Evolutionary conservation across 371 early-diverging fungal genomes (phyloP).

Genomic region (Lichtheimia hyalospora): DNA sequence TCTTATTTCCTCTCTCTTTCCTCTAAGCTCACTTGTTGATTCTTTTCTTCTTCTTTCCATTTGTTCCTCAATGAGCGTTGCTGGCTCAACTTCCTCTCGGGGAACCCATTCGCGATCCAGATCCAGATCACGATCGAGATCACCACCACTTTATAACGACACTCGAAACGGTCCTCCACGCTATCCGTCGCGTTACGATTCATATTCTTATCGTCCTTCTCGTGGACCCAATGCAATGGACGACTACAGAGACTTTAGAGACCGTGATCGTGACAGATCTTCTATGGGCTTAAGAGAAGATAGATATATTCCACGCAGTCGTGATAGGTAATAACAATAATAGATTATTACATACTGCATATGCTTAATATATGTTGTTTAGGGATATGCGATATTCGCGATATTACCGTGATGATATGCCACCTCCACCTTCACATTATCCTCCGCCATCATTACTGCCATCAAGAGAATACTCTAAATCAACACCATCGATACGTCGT

Average conservation of each 20-base stretch:
- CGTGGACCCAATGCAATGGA: slow-evolving; percentile 41
- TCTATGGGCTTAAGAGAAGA: slow-evolving; percentile 40
- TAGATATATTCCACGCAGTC: slow-evolving; percentile 33
- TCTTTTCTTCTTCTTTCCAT: too few species aligned
- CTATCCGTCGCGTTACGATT: slow-evolving; percentile 40
- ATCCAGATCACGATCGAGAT: slow-evolving; percentile 39
- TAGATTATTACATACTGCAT: too few species aligned
- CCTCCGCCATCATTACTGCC: slow-evolving; percentile 22
- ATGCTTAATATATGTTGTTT: background rate
- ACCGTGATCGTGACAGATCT: slow-evolving; percentile 49
- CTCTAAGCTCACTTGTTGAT: too few species aligned
- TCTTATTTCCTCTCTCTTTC: too few species aligned
- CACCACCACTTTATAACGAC: slow-evolving; percentile 46
- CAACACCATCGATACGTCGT: slow-evolving; percentile 24
- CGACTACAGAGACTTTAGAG: slow-evolving; percentile 51
- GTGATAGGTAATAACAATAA: slow-evolving; percentile 27
- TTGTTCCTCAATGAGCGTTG: slow-evolving; percentile 37
- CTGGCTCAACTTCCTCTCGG: slow-evolving; percentile 53
- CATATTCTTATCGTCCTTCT: slow-evolving; percentile 33
- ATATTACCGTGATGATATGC: slow-evolving; percentile 48
- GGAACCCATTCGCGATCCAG: slow-evolving; percentile 49
- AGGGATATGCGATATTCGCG: slow-evolving; percentile 44
- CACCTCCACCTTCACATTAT: slow-evolving; percentile 32
- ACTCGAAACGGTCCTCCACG: slow-evolving; percentile 36
- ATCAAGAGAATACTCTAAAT: slow-evolving; percentile 38